Evolutionary conservation across 306 rosid species (phyloP).

Genomic region (Quillaja saponaria): DNA sequence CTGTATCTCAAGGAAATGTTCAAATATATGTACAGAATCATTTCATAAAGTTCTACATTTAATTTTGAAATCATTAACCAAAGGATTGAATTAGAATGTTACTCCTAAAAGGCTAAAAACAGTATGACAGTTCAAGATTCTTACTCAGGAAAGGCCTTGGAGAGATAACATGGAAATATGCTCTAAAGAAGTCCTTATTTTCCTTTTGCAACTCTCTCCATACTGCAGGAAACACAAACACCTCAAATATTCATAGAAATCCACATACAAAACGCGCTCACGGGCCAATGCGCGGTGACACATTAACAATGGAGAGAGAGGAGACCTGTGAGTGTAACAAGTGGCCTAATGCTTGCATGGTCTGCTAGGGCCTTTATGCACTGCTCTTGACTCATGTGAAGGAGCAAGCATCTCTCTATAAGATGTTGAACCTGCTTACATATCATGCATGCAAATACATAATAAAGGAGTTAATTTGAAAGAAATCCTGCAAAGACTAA

Average conservation of each 20-base stretch:
- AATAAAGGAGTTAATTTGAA: neutral
- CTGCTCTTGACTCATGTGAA: slow-evolving; percentile 79
- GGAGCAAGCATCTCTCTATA: slow-evolving; percentile 82
- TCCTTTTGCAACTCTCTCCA: slow-evolving; percentile 96
- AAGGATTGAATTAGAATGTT: neutral
- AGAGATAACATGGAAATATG: slow-evolving; percentile 58
- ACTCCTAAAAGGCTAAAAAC: slow-evolving; percentile 4
- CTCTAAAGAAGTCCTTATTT: slow-evolving; percentile 72
- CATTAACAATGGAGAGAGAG: neutral
- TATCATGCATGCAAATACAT: slow-evolving; percentile 20
- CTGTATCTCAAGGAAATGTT: neutral
- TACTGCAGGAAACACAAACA: slow-evolving; percentile 42
- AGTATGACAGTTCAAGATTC: slow-evolving; percentile 21
- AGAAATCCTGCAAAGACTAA: slow-evolving; percentile 9
- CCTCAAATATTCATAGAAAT: neutral
- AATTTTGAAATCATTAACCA: no score
- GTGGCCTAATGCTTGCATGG: slow-evolving; percentile 79
- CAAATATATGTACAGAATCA: neutral
- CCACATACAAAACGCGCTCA: no score
- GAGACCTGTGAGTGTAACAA: slow-evolving; percentile 76
- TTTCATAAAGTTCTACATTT: neutral
- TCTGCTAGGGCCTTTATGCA: slow-evolving; percentile 68
- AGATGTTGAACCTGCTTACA: slow-evolving; percentile 78
- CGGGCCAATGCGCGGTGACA: no score
- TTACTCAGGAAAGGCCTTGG: slow-evolving; percentile 53